Evolutionary conservation across 768 basidiomycete genomes (phyloP), one percentile per base, ranked within the genome.

Genomic region (Mycena rebaudengoi): DNA sequence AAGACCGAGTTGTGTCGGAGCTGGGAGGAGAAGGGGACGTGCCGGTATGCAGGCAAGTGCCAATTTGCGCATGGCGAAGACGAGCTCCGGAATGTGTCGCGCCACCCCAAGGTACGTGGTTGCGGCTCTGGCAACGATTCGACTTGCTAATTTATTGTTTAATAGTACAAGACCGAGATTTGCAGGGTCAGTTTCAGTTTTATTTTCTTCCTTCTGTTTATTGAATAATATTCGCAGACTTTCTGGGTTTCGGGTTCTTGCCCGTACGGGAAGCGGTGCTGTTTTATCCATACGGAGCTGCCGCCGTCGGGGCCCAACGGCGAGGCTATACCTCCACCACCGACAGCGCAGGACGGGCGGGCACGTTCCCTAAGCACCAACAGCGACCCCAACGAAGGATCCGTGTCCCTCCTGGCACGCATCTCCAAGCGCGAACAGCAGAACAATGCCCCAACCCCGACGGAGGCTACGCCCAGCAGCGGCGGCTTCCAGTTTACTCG

Each of bases 231-330:
- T 26, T 61, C 25, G 37, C 70, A 94, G 90, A 96, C 94, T 8
- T 96, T 96, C 82, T 96, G 94, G 92, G 91, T 95, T 13, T 95
- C 94, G 46, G 94, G 94, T 26, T 94, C 94, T 18, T 96, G 94
- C 73, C 94, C 94, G 0, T 96, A 96, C 68, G 94, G 95, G 54
- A 95, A 95, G 76, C 81, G 94, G 59, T 96, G 94, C 76, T 96
- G 94, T 80, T 96, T 96, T 84, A 95, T 96, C 70, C 94, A 96
- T 72, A 95, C 94, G 2, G 93, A 92, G 71, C 82, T 94, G 44
- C 91, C 93, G 18, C 81, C 83, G 44, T 81, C 85, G n/a, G 89
- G 86, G 26, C 79, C 82, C 20, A 79, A 85, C 44, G 85, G 86
- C 58, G 85, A 85, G 46, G 81, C 85, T 32, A 82, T 82, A 26